phyloP scores from a whole-genome alignment of 2,329 filamentous ascomycete species.

The Verticillium nonalfalfae region DNA sequence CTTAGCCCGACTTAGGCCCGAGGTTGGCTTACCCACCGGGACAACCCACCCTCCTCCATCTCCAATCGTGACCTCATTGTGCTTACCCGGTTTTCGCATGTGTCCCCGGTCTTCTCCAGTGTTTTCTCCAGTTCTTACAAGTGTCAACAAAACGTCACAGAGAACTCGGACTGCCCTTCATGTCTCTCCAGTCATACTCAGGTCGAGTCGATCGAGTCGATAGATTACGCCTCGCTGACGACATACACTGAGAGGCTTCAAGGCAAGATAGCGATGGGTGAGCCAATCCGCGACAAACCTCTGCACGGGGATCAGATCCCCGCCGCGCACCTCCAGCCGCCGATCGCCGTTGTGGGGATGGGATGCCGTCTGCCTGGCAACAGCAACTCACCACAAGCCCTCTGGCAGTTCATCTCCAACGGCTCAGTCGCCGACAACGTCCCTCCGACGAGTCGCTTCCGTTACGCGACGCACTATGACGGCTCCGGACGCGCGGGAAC shows the following conservation, averaged over 20 bases:
- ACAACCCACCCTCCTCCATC: neutral
- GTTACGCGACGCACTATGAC: slow-evolving; percentile 27
- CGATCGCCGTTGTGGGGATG: slow-evolving; percentile 34
- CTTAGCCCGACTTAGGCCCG: neutral
- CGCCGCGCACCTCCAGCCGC: slow-evolving; percentile 4
- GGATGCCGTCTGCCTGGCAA: slow-evolving; percentile 34
- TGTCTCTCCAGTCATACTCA: neutral
- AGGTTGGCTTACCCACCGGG: neutral
- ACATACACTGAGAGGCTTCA: neutral
- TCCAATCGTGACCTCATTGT: neutral
- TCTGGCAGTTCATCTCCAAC: slow-evolving; percentile 28
- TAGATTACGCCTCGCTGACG: neutral
- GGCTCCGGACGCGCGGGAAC: slow-evolving; percentile 24
- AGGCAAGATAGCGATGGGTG: neutral
- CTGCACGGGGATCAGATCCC: neutral
- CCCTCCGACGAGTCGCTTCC: slow-evolving; percentile 23
- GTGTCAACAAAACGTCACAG: neutral
- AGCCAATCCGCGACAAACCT: neutral
- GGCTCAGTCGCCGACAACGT: slow-evolving; percentile 22
- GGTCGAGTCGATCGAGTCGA: neutral
- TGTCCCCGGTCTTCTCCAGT: neutral
- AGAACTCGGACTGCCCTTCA: neutral
- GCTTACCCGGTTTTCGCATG: neutral
- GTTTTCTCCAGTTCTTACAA: neutral
- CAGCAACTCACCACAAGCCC: slow-evolving; percentile 20